Base-by-base conservation (phyloP, 225 moss, liverwort and hornwort genomes). In the Anthoceros angustus region DNA sequence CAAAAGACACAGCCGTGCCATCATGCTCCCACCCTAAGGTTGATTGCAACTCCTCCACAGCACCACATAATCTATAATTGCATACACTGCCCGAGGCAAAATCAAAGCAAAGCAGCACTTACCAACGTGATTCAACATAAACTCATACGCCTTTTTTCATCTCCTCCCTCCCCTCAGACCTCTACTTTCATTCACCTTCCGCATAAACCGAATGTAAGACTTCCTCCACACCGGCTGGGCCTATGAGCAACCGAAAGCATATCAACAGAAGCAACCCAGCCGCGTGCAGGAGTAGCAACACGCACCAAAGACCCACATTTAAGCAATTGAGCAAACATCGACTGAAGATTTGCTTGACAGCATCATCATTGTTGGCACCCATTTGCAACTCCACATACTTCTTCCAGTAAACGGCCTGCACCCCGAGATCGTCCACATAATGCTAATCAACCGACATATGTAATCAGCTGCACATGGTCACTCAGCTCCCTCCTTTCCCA, bases 51-150 rank as follows among this genome's bases (percentile, higher is more conserved):
- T 5, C 11, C 45, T 46, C 26, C 11, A 6, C n/a, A 42, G 11
- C 45, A 64, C 62, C 38, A 18, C 12, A 46, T 23, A 38, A 21
- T 12, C 9, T 21, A 40, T 12, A n/a, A 64, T 6, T 50, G 43
- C 3, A 49, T 1, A 66, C 40, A 48, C n/a, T 16, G 5, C 10
- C 18, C 23, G 20, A 61, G 42, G 66, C 61, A 46, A 20, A 26
- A 16, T 10, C 50, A 68, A 68, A 24, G 16, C 40, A 42, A 3
- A 20, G 32, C 39, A 67, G 20, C 42, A 73, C 88, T 55, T 65
- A 98, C 95, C 95, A 69, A 98, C 78, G 79, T 98, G 88, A 46
- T 77, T 80, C 40, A 98, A 91, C 91, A 92, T 87, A 62, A 98
- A 98, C 71, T 98, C 91, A 41, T 77, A 98, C 11, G 95, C 95